Percentiles rank a stretch among this genome's conserved stretches.
Evolutionary conservation across 495 filamentous ascomycete species (phyloP).

Genomic region (Penicillium goetzii): DNA sequence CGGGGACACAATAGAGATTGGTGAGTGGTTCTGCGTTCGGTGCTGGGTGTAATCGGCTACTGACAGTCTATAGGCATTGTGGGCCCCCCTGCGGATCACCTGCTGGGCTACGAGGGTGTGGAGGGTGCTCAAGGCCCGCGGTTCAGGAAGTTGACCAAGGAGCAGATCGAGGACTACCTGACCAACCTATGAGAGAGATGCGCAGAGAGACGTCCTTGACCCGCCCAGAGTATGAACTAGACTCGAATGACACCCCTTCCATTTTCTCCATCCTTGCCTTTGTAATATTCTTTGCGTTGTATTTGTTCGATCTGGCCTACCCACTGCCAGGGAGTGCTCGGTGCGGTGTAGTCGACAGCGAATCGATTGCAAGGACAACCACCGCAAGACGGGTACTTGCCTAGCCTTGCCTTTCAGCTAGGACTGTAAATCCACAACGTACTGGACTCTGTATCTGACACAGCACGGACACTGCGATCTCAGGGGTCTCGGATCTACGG

Average conservation of each 20-base stretch:
- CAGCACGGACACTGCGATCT: not conserved
- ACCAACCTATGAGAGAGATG: constrained; percentile 76
- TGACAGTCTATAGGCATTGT: constrained; percentile 71
- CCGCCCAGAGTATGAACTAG: constrained; percentile 23
- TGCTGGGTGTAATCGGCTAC: not conserved
- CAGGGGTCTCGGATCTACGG: not conserved
- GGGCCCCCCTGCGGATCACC: constrained; percentile 87
- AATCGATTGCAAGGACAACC: constrained; percentile 1
- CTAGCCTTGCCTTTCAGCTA: not conserved
- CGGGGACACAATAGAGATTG: constrained; percentile 98
- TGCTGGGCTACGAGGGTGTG: constrained; percentile 91
- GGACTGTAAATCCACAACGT: not conserved
- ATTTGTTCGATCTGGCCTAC: not conserved
- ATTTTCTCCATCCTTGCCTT: constrained; percentile 15
- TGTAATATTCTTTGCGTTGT: not conserved
- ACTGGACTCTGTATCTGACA: not conserved
- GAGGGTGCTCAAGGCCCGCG: constrained; percentile 87
- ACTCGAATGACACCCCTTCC: constrained; percentile 29
- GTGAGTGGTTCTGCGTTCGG: constrained; percentile 50
- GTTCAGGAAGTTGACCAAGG: constrained; percentile 93
- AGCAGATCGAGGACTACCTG: constrained; percentile 98
- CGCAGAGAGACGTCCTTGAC: not conserved
- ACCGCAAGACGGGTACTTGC: constrained; percentile 3
- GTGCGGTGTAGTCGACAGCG: constrained; percentile 3
- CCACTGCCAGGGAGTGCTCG: not conserved